phyloP scores from a whole-genome alignment of 768 basidiomycete species.

The Heimioporus sp. region DNA sequence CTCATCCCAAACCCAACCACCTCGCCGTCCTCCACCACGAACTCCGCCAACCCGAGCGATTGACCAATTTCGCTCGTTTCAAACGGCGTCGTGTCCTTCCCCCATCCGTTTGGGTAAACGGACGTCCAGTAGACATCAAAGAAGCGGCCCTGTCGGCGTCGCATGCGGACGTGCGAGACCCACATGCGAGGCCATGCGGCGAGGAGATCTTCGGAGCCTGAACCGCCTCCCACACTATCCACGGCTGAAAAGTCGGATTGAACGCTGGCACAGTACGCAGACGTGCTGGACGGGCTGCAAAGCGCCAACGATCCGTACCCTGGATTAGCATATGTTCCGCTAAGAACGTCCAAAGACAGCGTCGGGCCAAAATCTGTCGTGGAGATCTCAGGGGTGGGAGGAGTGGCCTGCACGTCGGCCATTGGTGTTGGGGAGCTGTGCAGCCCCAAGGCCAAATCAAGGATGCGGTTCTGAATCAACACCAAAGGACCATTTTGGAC shows the following conservation, averaged over 20 bases:
- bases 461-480: conserved; percentile 13
- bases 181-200: conserved; percentile 35
- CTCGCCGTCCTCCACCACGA: conserved; percentile 25
- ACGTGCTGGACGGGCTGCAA: conserved; percentile 28
- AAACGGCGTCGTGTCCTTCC: conserved; percentile 34
- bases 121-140: conserved; percentile 24
- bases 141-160: conserved; percentile 10
- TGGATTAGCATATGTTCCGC: conserved; percentile 36
- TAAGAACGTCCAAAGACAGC: conserved; percentile 23
- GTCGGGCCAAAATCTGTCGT: background rate
- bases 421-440: background rate
- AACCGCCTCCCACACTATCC: conserved; percentile 10
- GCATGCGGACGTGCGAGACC: conserved; percentile 38
- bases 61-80: conserved; percentile 15
- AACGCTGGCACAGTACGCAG: conserved; percentile 23
- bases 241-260: conserved; percentile 28
- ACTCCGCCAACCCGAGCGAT: conserved; percentile 10
- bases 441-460: conserved; percentile 23
- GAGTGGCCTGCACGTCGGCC: background rate
- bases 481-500: conserved; percentile 12
- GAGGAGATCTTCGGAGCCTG: conserved; percentile 22
- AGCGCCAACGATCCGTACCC: conserved; percentile 40
- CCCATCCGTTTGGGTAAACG: conserved; percentile 39
- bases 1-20: conserved; percentile 32
- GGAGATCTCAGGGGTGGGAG: background rate